A percentile compares a stretch with the other conserved stretches of the same genome.
Evolutionary conservation across 805 yeast genomes (phyloP).

Genomic region (Blastobotrys chiropterorum): DNA sequence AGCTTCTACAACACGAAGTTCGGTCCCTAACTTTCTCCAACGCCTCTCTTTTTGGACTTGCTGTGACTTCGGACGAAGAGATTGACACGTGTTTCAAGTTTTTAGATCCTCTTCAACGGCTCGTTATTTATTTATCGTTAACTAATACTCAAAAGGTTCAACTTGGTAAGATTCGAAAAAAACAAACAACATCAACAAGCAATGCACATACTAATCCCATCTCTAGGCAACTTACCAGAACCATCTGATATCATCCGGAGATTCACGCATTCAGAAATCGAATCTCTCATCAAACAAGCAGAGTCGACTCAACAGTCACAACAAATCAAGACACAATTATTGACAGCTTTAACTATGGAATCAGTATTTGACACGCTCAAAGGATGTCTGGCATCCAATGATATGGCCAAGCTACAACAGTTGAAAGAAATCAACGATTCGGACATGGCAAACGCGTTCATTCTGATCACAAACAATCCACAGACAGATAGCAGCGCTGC

Average conservation of each 20-base stretch:
- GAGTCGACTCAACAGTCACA: not conserved
- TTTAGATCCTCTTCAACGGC: not conserved
- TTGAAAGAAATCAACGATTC: not conserved
- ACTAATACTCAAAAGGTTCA: not conserved
- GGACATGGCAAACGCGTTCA: not conserved
- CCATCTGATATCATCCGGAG: not conserved
- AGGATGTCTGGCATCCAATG: not conserved
- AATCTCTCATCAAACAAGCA: not conserved
- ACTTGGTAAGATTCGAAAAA: not conserved
- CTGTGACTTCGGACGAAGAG: not conserved
- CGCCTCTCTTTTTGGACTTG: not conserved
- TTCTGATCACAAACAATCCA: not conserved
- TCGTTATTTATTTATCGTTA: not conserved
- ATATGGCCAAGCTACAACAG: not conserved
- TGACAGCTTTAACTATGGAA: not conserved
- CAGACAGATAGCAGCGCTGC: not conserved
- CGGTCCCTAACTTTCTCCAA: not conserved
- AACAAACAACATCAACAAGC: not conserved
- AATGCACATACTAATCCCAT: not conserved
- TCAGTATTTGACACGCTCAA: not conserved
- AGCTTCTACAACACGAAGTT: not conserved
- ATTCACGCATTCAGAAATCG: not conserved
- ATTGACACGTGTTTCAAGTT: not conserved
- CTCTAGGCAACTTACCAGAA: not conserved
- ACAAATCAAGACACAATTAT: not conserved